Conservation (phyloP, 495 filamentous ascomycete species). For the Penicillium cosmopolitanum region DNA sequence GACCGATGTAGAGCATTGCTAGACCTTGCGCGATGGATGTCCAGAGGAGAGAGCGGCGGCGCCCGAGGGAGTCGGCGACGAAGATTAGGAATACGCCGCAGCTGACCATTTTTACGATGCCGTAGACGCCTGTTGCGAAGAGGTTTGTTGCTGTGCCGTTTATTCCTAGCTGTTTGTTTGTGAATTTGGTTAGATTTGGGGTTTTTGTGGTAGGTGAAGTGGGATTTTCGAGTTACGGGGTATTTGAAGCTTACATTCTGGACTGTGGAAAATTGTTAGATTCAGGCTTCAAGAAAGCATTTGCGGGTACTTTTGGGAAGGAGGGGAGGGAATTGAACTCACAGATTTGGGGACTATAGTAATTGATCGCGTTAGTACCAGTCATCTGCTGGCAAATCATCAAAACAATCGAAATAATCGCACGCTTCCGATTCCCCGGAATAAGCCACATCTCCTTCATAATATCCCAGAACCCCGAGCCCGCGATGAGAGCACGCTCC, state of each 20-base stretch:
- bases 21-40: conserved; percentile 71
- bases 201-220: no score
- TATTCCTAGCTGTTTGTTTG: conserved; percentile 39
- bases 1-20: conserved; percentile 79
- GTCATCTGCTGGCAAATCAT: conserved; percentile 79
- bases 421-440: conserved; percentile 64
- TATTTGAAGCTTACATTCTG: conserved; percentile 25
- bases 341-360: conserved; percentile 77
- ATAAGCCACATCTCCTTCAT: conserved; percentile 75
- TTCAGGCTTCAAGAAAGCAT: no score
- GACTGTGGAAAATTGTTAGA: conserved; percentile 12
- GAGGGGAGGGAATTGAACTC: conserved; percentile 23
- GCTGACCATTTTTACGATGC: conserved; percentile 57
- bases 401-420: conserved; percentile 56
- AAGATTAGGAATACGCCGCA: conserved; percentile 69
- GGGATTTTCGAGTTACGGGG: background rate
- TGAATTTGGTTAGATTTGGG: background rate
- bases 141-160: conserved; percentile 49
- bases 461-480: conserved; percentile 64
- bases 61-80: conserved; percentile 71
- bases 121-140: conserved; percentile 59
- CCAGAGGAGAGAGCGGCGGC: conserved; percentile 71
- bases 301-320: background rate
- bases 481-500: conserved; percentile 65
- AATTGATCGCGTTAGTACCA: conserved; percentile 68